Base-by-base conservation (phyloP, 129 eudicot genomes). In the Oenanthe sinensis region DNA sequence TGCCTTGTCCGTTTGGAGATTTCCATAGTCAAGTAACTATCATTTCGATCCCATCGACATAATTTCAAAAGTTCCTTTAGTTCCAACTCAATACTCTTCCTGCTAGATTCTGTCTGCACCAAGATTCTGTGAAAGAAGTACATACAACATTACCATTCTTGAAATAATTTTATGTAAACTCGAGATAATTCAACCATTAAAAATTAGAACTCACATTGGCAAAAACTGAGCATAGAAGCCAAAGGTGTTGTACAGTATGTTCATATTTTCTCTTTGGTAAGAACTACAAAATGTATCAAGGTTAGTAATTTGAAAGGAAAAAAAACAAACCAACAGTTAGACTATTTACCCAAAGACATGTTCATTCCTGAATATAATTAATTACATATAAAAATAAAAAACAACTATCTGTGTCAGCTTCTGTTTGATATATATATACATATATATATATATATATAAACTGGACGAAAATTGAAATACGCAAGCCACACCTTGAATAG, bases 211-310 rank as follows among this genome's bases (percentile, higher is more conserved):
- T 87, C 75, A 95, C 98, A 45, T 81, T 63, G 98, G 98, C 82
- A 91, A 75, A 78, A 83, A 86, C 63, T 95, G 99, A 48, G 86
- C 78, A 83, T 92, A 92, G 88, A 88, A 91, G 80, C 97, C 98
- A 78, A 90, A 91, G 15, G 86, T 80, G 80, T 95, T 95, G 89
- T 95, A 95, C 8, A 95, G 84, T 79, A 95, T 83, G 84, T 88
- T 90, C 76, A 84, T 28, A 79, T 82, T 91, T 63, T 91, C 92
- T 82, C 76, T 83, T 75, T 87, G 90, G 78, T 71, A 84, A 82
- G 80, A 81, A 36, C 98, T 90, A 89, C 85, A 87, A 26, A 73
- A 77, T 71, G 30, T 75, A 77, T 67, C 20, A 70, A 45, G n/a
- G 49, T 74, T 44, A 74, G 77, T n/a, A 45, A 17, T 74, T 24